Evolutionary conservation across 495 filamentous ascomycete genomes (phyloP).

Genomic region (Acidiella bohemica): DNA sequence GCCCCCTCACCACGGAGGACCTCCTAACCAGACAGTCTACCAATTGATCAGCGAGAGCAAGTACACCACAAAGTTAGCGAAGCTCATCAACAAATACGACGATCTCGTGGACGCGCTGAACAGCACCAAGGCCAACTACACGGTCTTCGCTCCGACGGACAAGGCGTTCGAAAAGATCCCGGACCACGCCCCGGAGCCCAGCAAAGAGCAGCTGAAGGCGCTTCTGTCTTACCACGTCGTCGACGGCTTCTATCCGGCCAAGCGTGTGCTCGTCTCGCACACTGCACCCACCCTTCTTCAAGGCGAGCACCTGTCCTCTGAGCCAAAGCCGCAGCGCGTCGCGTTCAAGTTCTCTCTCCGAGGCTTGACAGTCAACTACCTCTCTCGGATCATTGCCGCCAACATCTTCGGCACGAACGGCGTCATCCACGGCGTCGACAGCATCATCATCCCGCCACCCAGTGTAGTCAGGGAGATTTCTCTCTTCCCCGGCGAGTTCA

Average conservation of each 20-base stretch:
- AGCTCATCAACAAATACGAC: conserved; percentile 53
- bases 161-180: conserved; percentile 57
- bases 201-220: conserved; percentile 50
- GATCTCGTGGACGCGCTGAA: conserved; percentile 58
- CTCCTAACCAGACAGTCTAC: conserved; percentile 59
- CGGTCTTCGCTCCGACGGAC: conserved; percentile 69
- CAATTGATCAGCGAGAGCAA: conserved; percentile 59
- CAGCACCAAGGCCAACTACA: conserved; percentile 54
- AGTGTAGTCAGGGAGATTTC: conserved; percentile 44
- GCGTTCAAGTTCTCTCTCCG: conserved; percentile 42
- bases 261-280: conserved; percentile 42
- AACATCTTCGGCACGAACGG: conserved; percentile 63
- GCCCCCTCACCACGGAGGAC: conserved; percentile 23
- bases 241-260: conserved; percentile 46
- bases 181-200: conserved; percentile 38
- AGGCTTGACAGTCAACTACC: conserved; percentile 60
- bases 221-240: conserved; percentile 60
- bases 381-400: conserved; percentile 46
- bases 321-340: conserved; percentile 49
- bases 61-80: conserved; percentile 60
- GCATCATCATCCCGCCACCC: conserved; percentile 61
- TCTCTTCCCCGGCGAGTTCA: conserved; percentile 57
- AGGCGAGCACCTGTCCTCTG: conserved; percentile 39
- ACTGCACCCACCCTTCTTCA: conserved; percentile 59
- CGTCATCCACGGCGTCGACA: conserved; percentile 62